These are phyloP conservation scores for Betula pendula DNA, from an alignment of 306 rosid species.

Conservation along the genomic window DNA sequence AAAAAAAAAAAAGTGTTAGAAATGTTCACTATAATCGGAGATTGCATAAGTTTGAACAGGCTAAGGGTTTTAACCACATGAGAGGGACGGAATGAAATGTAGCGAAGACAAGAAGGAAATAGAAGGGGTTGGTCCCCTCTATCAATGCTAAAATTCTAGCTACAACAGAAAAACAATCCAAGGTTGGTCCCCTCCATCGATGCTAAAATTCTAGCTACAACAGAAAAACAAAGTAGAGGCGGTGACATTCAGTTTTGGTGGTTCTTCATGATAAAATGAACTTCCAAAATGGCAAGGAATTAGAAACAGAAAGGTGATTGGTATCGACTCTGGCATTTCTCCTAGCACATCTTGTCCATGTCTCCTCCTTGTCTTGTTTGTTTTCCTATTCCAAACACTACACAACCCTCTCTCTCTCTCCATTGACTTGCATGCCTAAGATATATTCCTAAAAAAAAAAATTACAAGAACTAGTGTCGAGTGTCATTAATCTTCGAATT, in stretches of 20 bases:
- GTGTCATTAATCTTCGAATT: too few relatives aligned
- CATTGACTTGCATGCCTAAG: too few relatives aligned
- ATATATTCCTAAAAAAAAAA: too few relatives aligned
- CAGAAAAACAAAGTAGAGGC: not conserved
- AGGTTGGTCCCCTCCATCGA: not conserved
- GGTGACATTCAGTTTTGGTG: not conserved
- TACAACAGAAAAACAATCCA: not conserved
- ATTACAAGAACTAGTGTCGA: too few relatives aligned
- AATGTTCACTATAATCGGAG: too few relatives aligned
- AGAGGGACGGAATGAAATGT: not conserved
- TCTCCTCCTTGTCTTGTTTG: too few relatives aligned
- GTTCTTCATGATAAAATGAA: not conserved
- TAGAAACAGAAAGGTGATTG: conserved; percentile 21
- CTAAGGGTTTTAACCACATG: too few relatives aligned
- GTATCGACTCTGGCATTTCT: conserved; percentile 28
- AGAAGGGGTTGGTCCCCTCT: not conserved
- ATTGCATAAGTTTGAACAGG: too few relatives aligned
- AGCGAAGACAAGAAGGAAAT: conserved; percentile 12
- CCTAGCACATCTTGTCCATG: conserved; percentile 41
- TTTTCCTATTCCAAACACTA: too few relatives aligned
- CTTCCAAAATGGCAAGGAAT: not conserved
- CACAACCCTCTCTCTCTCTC: too few relatives aligned
- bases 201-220: not conserved
- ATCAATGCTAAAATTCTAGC: not conserved
- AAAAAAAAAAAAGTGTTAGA: too few relatives aligned